Conservation (phyloP, 2,329 filamentous ascomycete genomes). For the Epichloe festucae region DNA sequence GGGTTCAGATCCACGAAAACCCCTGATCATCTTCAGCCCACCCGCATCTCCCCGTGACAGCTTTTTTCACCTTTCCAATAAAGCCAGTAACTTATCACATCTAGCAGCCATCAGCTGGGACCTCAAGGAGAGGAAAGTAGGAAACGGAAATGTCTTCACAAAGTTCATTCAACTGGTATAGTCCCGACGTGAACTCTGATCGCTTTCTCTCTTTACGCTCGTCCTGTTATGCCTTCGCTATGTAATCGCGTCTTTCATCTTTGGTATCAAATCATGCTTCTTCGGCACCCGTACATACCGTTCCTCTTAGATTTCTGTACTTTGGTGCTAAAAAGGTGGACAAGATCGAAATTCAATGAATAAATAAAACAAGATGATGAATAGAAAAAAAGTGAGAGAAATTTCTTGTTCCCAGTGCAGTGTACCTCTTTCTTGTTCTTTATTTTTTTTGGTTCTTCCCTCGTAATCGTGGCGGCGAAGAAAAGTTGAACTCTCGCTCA, state of each 20-base stretch:
- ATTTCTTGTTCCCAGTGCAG: neutral
- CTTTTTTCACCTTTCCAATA: no score
- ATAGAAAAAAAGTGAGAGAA: neutral
- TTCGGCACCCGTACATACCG: neutral
- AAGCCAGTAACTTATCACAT: no score
- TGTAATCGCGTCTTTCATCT: neutral
- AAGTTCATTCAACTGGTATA: neutral
- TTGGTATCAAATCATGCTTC: neutral
- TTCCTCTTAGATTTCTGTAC: neutral
- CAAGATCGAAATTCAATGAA: neutral
- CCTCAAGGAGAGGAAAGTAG: no score
- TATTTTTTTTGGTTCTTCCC: no score
- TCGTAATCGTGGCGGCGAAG: neutral
- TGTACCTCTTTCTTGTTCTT: neutral
- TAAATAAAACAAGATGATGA: neutral
- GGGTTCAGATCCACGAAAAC: no score
- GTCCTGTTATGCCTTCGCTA: neutral
- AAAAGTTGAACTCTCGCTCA: slow-evolving; percentile 6
- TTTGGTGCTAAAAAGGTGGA: neutral
- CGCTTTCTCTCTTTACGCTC: neutral
- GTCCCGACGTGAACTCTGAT: neutral
- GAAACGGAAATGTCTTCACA: neutral
- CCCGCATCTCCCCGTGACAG: no score
- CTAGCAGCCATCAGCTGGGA: no score
- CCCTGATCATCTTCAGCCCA: no score